Conservation (phyloP, 345 rosid genomes). For the Salix exigua region DNA sequence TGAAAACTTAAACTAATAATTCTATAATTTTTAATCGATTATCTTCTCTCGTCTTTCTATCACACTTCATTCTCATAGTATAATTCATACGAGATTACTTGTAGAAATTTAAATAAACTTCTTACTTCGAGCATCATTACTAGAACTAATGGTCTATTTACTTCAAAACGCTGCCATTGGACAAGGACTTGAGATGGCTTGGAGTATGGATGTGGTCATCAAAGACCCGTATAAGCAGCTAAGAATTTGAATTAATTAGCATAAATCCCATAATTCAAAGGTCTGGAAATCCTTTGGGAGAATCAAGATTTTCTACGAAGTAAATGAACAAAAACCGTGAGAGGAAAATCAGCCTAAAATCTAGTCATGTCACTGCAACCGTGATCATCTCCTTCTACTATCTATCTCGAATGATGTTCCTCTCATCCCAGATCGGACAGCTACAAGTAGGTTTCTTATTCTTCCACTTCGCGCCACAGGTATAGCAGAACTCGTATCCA, state of each 20-base stretch:
- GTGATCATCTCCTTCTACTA: not conserved
- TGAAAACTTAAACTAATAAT: no score
- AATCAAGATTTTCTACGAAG: not conserved
- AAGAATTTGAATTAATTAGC: not conserved
- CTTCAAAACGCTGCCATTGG: not conserved
- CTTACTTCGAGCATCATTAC: no score
- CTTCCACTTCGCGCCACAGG: constrained; percentile 56
- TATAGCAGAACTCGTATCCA: constrained; percentile 66
- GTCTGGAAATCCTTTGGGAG: not conserved
- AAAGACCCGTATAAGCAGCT: not conserved
- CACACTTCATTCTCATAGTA: no score
- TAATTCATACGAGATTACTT: no score
- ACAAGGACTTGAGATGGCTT: not conserved
- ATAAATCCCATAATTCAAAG: no score
- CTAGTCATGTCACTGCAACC: not conserved
- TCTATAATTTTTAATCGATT: no score
- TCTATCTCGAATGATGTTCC: constrained; percentile 4
- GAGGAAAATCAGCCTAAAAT: not conserved
- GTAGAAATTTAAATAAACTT: no score
- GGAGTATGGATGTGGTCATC: not conserved
- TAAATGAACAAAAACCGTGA: not conserved
- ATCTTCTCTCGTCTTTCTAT: no score
- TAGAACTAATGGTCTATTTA: no score
- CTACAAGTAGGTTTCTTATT: constrained; percentile 45
- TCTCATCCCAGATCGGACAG: constrained; percentile 53